Evolutionary conservation across 2,329 filamentous ascomycete genomes (phyloP).

Genomic region (Claviceps sp.): DNA sequence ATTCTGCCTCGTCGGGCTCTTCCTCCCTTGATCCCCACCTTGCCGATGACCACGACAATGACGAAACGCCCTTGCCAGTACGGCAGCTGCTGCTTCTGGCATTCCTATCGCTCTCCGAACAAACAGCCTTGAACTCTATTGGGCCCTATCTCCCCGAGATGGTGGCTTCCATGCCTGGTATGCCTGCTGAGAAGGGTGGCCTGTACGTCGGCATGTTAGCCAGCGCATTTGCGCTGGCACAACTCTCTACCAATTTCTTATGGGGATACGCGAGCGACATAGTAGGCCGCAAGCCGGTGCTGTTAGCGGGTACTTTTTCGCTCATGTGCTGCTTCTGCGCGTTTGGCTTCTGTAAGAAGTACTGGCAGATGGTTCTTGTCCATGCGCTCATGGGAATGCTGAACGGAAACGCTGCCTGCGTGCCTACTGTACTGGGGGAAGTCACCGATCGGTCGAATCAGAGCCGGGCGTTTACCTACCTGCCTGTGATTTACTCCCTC

Average conservation of each 20-base stretch:
- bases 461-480: slow-evolving; percentile 81
- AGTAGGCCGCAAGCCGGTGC: slow-evolving; percentile 59
- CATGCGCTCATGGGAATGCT: slow-evolving; percentile 85
- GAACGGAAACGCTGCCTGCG: slow-evolving; percentile 89
- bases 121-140: slow-evolving; percentile 94
- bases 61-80: slow-evolving; percentile 64
- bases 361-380: slow-evolving; percentile 75
- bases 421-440: slow-evolving; percentile 87
- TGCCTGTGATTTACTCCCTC: slow-evolving; percentile 91
- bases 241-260: slow-evolving; percentile 76
- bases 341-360: slow-evolving; percentile 74
- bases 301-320: slow-evolving; percentile 68
- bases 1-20: slow-evolving; percentile 1
- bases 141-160: slow-evolving; percentile 90
- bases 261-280: slow-evolving; percentile 47
- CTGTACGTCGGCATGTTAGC: slow-evolving; percentile 85
- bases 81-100: slow-evolving; percentile 76
- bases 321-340: slow-evolving; percentile 69
- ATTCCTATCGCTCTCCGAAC: slow-evolving; percentile 79
- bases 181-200: slow-evolving; percentile 57
- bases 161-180: slow-evolving; percentile 73
- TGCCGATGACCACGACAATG: slow-evolving; percentile 22
- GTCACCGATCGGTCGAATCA: slow-evolving; percentile 94
- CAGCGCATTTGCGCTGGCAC: slow-evolving; percentile 81
- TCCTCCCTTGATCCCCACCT: slow-evolving; percentile 6